A percentile compares a stretch with the other conserved stretches of the same genome.
These are phyloP conservation scores for Trichoderma breve DNA, from an alignment of 2,329 filamentous ascomycete species.

Conservation along the genomic window DNA sequence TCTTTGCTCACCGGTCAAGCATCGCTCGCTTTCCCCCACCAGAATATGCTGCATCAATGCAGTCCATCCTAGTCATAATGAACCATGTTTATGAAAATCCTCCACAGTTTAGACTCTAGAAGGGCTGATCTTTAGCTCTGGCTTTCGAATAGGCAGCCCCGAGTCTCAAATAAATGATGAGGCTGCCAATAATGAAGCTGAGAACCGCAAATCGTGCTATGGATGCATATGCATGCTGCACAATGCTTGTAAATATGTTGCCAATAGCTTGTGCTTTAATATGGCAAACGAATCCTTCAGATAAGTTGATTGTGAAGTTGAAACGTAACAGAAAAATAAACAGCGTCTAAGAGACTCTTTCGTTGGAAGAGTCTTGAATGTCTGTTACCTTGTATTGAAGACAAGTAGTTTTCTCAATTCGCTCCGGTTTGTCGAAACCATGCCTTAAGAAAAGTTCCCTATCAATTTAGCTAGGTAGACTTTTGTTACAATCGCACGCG, in stretches of 20 bases:
- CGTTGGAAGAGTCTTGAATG: not conserved
- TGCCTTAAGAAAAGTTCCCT: too few species aligned
- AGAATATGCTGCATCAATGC: not conserved
- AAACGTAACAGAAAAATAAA: not conserved
- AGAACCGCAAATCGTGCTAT: not conserved
- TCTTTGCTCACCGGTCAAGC: not conserved
- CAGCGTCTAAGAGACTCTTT: not conserved
- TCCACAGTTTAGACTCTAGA: not conserved
- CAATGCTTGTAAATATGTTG: not conserved
- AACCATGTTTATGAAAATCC: not conserved
- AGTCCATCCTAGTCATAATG: not conserved
- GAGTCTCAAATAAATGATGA: not conserved
- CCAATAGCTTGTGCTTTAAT: not conserved
- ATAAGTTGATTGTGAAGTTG: not conserved
- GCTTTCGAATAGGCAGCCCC: too few species aligned
- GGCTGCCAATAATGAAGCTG: not conserved
- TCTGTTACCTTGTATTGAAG: too few species aligned
- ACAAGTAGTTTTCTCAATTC: too few species aligned
- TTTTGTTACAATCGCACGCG: not conserved
- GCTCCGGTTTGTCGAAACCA: rapidly evolving
- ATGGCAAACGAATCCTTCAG: not conserved
- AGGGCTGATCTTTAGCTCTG: not conserved
- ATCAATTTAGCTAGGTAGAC: too few species aligned
- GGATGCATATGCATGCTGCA: not conserved
- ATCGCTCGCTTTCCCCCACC: not conserved